These are phyloP conservation scores for Nothomitra cinnamomea DNA, from an alignment of 2,329 filamentous ascomycete genomes.

Conservation along the genomic window DNA sequence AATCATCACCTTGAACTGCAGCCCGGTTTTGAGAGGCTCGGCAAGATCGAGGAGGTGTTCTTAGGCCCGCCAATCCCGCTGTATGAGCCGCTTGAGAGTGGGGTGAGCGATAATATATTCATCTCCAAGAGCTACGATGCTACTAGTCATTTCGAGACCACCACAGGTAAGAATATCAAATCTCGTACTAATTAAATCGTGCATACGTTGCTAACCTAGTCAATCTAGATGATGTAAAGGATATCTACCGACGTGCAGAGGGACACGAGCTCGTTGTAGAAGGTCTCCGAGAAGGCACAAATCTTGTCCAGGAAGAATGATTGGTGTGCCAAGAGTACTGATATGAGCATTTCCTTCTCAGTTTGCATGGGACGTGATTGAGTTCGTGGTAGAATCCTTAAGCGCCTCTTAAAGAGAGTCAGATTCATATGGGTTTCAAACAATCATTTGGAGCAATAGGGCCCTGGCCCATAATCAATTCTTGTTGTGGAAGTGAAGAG, in stretches of 20 bases:
- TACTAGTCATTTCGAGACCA: slow-evolving; percentile 93
- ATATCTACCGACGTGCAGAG: slow-evolving; percentile 73
- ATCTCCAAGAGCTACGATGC: slow-evolving; percentile 98
- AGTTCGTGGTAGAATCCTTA: not conserved
- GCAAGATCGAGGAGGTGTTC: slow-evolving; percentile 91
- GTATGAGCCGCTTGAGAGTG: slow-evolving; percentile 76
- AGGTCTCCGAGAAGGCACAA: slow-evolving; percentile 64
- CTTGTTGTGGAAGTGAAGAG: too few relatives aligned
- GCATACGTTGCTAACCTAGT: slow-evolving; percentile 5
- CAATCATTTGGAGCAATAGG: too few relatives aligned
- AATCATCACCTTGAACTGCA: slow-evolving; percentile 95
- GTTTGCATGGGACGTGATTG: not conserved
- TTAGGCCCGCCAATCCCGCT: slow-evolving; percentile 85
- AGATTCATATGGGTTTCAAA: not conserved
- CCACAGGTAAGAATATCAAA: slow-evolving; percentile 34
- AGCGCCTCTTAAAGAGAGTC: not conserved
- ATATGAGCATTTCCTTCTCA: not conserved
- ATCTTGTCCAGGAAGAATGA: slow-evolving; percentile 52
- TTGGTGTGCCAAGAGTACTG: not conserved
- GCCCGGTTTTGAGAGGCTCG: slow-evolving; percentile 80
- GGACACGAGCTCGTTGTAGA: slow-evolving; percentile 80
- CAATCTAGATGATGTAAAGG: slow-evolving; percentile 68
- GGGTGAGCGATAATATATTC: slow-evolving; percentile 78
- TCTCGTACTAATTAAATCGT: not conserved
- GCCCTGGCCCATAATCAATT: too few relatives aligned